Conservation (phyloP, 2,329 filamentous ascomycete genomes). For the Sporothrix pallida region DNA sequence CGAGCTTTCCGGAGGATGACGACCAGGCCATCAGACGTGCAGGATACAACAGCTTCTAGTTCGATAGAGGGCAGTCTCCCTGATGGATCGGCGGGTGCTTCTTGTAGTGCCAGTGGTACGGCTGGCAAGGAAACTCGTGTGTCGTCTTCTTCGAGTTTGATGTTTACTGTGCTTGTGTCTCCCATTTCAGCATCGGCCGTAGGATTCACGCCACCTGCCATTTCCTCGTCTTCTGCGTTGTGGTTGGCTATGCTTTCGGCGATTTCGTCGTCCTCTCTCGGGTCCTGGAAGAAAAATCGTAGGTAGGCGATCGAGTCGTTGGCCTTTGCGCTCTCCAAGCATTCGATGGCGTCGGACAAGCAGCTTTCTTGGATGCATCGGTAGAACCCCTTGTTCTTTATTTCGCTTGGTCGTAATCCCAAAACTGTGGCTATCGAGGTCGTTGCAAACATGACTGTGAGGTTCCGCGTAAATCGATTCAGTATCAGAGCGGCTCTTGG, state of each 20-base stretch:
- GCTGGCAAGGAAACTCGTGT: background rate
- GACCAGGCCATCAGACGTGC: conserved; percentile 85
- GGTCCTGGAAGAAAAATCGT: conserved; percentile 83
- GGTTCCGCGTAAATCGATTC: conserved; percentile 81
- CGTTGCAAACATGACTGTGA: conserved; percentile 87
- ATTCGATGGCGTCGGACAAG: conserved; percentile 75
- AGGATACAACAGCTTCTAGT: conserved; percentile 88
- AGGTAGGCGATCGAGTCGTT: conserved; percentile 92
- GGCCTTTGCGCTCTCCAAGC: conserved; percentile 82
- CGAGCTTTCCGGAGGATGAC: conserved; percentile 78
- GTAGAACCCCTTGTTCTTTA: conserved; percentile 82
- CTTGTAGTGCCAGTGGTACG: background rate
- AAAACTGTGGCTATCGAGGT: conserved; percentile 76
- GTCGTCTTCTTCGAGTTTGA: conserved; percentile 37
- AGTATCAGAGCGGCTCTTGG: conserved; percentile 83
- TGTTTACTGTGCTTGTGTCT: background rate
- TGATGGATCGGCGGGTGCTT: conserved; percentile 11
- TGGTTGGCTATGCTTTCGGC: conserved; percentile 46
- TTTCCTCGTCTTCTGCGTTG: conserved; percentile 49
- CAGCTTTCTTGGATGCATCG: conserved; percentile 83
- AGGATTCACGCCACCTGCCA: conserved; percentile 40
- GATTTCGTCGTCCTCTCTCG: conserved; percentile 62
- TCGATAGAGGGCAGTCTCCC: conserved; percentile 61
- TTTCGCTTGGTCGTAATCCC: conserved; percentile 70
- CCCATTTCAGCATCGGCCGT: conserved; percentile 32